Conservation (phyloP, 2,329 filamentous ascomycete species). For the Alternaria sp. region DNA sequence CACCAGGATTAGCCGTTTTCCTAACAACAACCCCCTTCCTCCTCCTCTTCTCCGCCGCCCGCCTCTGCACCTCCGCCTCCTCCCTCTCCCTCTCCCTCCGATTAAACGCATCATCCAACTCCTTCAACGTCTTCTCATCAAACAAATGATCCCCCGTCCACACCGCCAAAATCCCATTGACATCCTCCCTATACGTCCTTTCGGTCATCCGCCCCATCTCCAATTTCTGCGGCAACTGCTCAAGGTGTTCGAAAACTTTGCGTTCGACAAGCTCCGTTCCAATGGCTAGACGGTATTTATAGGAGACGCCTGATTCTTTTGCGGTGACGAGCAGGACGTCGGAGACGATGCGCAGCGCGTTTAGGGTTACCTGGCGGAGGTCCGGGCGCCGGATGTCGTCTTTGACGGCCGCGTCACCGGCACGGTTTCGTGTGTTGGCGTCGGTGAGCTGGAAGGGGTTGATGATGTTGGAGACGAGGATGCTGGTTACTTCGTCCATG, state of each 20-base stretch:
- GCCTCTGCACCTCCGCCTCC: slow-evolving; percentile 69
- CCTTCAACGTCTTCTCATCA: slow-evolving; percentile 32
- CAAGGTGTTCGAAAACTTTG: slow-evolving; percentile 76
- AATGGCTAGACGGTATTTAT: slow-evolving; percentile 84
- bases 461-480: slow-evolving; percentile 82
- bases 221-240: slow-evolving; percentile 72
- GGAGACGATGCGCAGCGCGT: slow-evolving; percentile 76
- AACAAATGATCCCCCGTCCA: slow-evolving; percentile 46
- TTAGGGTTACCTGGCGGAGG: slow-evolving; percentile 44
- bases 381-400: slow-evolving; percentile 31
- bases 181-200: slow-evolving; percentile 56
- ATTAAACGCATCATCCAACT: slow-evolving; percentile 41
- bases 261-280: slow-evolving; percentile 72
- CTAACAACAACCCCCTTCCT: slow-evolving; percentile 22
- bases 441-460: slow-evolving; percentile 76
- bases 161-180: slow-evolving; percentile 42
- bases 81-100: slow-evolving; percentile 49
- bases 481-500: slow-evolving; percentile 88
- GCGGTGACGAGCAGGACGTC: slow-evolving; percentile 76
- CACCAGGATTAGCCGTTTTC: slow-evolving; percentile 14
- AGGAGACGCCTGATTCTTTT: slow-evolving; percentile 51
- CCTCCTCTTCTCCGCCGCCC: slow-evolving; percentile 60
- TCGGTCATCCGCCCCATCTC: slow-evolving; percentile 82
- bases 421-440: slow-evolving; percentile 65
- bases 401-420: slow-evolving; percentile 25